Conservation (phyloP, 495 filamentous ascomycete genomes). For the Aspergillus indologenus region DNA sequence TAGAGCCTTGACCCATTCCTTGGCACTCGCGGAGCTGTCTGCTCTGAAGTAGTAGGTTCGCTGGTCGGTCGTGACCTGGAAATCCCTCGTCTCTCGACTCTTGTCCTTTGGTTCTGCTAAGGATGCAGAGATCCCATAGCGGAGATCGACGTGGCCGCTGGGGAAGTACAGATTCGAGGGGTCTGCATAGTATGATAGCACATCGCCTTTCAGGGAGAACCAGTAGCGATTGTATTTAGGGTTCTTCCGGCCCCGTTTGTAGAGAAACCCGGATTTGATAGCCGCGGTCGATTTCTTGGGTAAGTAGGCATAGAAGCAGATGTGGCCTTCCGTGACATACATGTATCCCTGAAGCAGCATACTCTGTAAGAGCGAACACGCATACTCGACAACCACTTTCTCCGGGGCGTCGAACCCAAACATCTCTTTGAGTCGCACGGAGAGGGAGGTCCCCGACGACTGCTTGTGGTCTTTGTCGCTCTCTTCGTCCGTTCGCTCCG, state of each 20-base stretch:
- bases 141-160: constrained; percentile 84
- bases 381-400: constrained; percentile 86
- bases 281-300: constrained; percentile 81
- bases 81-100: constrained; percentile 63
- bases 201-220: constrained; percentile 94
- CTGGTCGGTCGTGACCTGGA: constrained; percentile 78
- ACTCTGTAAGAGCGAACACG: constrained; percentile 90
- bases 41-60: constrained; percentile 85
- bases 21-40: constrained; percentile 83
- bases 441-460: constrained; percentile 47
- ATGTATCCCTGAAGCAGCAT: constrained; percentile 92
- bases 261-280: constrained; percentile 83
- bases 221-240: constrained; percentile 91
- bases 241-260: constrained; percentile 86
- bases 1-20: constrained; percentile 94
- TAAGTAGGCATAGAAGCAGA: constrained; percentile 96
- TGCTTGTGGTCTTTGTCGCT: constrained; percentile 24
- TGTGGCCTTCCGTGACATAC: constrained; percentile 91
- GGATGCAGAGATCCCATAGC: constrained; percentile 84
- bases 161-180: constrained; percentile 88
- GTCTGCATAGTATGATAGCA: constrained; percentile 87
- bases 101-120: constrained; percentile 68
- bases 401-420: constrained; percentile 82
- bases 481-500: constrained; percentile 19
- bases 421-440: constrained; percentile 75